These are phyloP conservation scores for Elongisporangium undulatum DNA, from an alignment of 352 stramenopile species.

Conservation along the genomic window DNA sequence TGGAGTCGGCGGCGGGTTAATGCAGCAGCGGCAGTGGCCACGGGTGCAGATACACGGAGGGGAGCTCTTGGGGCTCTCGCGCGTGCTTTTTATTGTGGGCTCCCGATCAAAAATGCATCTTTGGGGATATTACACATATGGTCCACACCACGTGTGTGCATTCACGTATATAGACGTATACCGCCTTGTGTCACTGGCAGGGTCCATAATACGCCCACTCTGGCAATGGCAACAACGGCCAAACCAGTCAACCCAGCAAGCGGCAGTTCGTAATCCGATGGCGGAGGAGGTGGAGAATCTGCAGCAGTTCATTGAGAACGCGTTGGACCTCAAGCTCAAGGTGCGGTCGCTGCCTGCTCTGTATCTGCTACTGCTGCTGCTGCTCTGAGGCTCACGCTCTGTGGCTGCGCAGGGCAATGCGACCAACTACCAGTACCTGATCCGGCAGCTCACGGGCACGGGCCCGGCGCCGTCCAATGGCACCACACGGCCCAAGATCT, in stretches of 20 bases:
- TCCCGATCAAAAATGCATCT: neutral
- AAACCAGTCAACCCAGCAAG: neutral
- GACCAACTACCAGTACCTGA: slow-evolving; percentile 74
- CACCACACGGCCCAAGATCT: slow-evolving; percentile 64
- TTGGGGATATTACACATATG: neutral
- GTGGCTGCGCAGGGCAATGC: slow-evolving; percentile 48
- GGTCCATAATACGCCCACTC: neutral
- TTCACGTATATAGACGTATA: too few relatives aligned
- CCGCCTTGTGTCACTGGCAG: too few relatives aligned
- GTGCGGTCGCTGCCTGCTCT: slow-evolving; percentile 18
- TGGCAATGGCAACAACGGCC: neutral
- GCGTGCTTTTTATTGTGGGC: neutral
- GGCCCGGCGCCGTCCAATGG: slow-evolving; percentile 23
- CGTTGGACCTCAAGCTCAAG: slow-evolving; percentile 77
- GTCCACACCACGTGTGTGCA: neutral
- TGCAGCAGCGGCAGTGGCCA: neutral
- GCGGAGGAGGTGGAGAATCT: slow-evolving; percentile 68
- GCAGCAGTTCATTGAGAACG: slow-evolving; percentile 83
- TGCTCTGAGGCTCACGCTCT: neutral
- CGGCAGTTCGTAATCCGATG: slow-evolving; percentile 2
- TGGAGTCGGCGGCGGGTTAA: too few relatives aligned
- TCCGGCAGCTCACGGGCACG: slow-evolving; percentile 51
- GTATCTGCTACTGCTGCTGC: neutral
- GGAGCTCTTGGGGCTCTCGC: neutral
- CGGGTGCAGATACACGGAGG: neutral